phyloP scores from a whole-genome alignment of 352 stramenopile genomes.

The Thalassiosira pacifica region DNA sequence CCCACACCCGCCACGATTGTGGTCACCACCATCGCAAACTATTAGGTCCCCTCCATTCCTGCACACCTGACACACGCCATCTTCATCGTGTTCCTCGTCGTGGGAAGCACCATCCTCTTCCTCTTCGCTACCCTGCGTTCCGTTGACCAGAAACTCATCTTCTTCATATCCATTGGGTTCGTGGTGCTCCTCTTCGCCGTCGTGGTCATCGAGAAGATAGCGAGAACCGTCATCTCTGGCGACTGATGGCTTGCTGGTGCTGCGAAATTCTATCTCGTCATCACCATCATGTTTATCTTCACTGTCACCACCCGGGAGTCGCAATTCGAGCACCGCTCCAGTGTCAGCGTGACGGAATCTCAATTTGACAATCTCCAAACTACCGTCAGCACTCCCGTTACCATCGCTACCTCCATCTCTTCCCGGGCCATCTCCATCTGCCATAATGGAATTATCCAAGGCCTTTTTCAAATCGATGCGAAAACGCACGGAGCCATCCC shows the following conservation, averaged over 20 bases:
- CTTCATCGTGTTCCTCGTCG: constrained; percentile 35
- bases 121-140: constrained; percentile 40
- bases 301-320: constrained; percentile 42
- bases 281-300: constrained; percentile 29
- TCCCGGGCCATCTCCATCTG: constrained; percentile 17
- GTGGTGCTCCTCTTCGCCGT: constrained; percentile 47
- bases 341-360: constrained; percentile 67
- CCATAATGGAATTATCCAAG: constrained; percentile 13
- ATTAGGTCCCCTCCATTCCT: constrained; percentile 73
- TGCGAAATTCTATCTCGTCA: constrained; percentile 50
- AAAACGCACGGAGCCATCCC: constrained; percentile 58
- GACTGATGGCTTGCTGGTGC: neutral
- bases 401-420: neutral
- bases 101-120: constrained; percentile 17
- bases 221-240: constrained; percentile 27
- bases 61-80: constrained; percentile 64
- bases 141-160: constrained; percentile 64
- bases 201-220: constrained; percentile 49
- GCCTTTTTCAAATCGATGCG: constrained; percentile 52
- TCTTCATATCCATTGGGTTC: constrained; percentile 58
- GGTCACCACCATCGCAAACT: constrained; percentile 73
- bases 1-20: constrained; percentile 69
- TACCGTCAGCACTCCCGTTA: neutral
- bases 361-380: constrained; percentile 47
- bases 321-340: constrained; percentile 59